A percentile compares a stretch with the other conserved stretches of the same genome.
These are phyloP conservation scores for Ustilago bromivora DNA, from an alignment of 1,284 basidiomycete genomes.

Conservation along the genomic window DNA sequence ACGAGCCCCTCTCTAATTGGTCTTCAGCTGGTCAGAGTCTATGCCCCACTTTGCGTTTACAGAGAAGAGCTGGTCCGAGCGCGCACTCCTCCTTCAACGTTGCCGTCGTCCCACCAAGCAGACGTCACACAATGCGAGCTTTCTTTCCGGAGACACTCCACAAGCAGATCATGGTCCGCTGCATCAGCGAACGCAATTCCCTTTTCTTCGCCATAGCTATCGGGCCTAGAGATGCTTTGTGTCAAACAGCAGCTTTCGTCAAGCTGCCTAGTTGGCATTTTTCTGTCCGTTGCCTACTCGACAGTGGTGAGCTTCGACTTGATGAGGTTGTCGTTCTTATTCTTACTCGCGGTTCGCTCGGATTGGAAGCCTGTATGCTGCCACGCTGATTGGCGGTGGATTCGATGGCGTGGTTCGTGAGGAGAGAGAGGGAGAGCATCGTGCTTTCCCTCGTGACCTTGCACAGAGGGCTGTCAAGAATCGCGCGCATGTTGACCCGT, in stretches of 20 bases:
- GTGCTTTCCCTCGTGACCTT: slow-evolving; percentile 18
- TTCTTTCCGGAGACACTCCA: not conserved
- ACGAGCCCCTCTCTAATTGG: not conserved
- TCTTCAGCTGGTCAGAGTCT: not conserved
- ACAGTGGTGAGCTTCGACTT: no score
- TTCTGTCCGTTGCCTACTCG: not conserved
- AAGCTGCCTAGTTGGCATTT: not conserved
- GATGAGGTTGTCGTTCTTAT: no score
- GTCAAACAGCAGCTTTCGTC: no score
- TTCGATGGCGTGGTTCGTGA: not conserved
- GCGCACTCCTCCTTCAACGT: not conserved
- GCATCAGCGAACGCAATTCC: not conserved
- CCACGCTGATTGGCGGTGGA: not conserved
- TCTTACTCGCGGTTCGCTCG: no score
- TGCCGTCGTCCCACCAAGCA: slow-evolving; percentile 1
- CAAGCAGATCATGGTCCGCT: not conserved
- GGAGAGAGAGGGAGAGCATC: not conserved
- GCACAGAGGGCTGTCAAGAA: slow-evolving; percentile 5
- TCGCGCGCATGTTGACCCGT: slow-evolving; percentile 7
- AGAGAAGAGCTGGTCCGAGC: slow-evolving; percentile 1
- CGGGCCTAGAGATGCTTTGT: no score
- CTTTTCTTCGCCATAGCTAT: not conserved
- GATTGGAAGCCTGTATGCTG: not conserved
- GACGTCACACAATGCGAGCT: slow-evolving; percentile 4
- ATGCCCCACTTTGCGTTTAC: slow-evolving; percentile 1